These are phyloP conservation scores for Saposhnikovia divaricata DNA, from an alignment of 129 eudicot genomes.

Conservation along the genomic window DNA sequence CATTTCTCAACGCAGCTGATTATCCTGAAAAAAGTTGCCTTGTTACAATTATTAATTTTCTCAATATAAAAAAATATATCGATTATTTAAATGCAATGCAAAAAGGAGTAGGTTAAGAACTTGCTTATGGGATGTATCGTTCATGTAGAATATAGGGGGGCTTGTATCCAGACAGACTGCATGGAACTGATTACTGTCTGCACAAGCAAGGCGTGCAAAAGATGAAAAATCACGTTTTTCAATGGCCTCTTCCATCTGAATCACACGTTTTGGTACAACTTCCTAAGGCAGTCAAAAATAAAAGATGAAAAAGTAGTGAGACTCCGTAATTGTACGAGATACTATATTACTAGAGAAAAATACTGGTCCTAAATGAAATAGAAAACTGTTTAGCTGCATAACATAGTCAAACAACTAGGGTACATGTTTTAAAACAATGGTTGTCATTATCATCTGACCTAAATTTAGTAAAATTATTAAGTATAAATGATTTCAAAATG, in stretches of 20 bases:
- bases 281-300: constrained; percentile 38
- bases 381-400: not conserved
- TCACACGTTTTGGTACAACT: constrained; percentile 85
- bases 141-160: constrained; percentile 95
- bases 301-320: not conserved
- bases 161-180: constrained; percentile 92
- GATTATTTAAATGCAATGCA: not conserved
- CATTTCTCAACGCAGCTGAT: constrained; percentile 91
- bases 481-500: not conserved
- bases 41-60: not conserved
- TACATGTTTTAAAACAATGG: not conserved
- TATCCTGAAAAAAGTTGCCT: constrained; percentile 55
- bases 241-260: constrained; percentile 89
- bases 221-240: constrained; percentile 70
- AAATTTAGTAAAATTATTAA: not conserved
- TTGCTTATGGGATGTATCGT: constrained; percentile 95
- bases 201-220: constrained; percentile 76
- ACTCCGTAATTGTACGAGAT: not conserved
- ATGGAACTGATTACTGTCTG: constrained; percentile 96
- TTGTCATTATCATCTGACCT: not conserved
- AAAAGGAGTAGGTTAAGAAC: constrained; percentile 16
- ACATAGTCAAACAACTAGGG: not conserved
- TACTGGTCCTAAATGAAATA: not conserved
- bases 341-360: not conserved
- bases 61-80: not conserved